These are phyloP conservation scores for Diplogelasinospora grovesii DNA, from an alignment of 495 filamentous ascomycete species.

Conservation along the genomic window DNA sequence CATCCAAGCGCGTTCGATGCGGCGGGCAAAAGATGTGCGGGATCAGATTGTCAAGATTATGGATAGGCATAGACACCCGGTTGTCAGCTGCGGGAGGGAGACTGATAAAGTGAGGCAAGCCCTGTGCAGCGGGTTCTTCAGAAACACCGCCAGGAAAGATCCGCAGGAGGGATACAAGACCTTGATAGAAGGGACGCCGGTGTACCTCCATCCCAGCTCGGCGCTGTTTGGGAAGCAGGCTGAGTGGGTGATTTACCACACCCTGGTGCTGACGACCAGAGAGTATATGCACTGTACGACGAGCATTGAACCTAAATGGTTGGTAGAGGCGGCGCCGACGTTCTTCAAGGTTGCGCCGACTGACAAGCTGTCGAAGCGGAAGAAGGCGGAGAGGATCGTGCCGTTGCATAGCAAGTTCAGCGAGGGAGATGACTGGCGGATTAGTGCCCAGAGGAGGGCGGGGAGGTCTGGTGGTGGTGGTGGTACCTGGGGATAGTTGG, in stretches of 20 bases:
- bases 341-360: conserved; percentile 98
- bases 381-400: conserved; percentile 90
- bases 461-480: conserved; percentile 87
- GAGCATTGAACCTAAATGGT: conserved; percentile 84
- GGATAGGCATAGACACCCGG: conserved; percentile 72
- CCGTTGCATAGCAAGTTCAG: conserved; percentile 87
- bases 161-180: conserved; percentile 97
- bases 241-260: conserved; percentile 92
- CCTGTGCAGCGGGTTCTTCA: conserved; percentile 89
- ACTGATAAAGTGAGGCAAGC: conserved; percentile 86
- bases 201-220: conserved; percentile 85
- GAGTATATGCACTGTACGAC: conserved; percentile 97
- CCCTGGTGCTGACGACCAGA: conserved; percentile 82
- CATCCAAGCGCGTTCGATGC: conserved; percentile 84
- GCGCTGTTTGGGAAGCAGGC: conserved; percentile 92
- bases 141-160: conserved; percentile 90
- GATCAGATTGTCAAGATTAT: conserved; percentile 90
- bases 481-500: conserved; percentile 75
- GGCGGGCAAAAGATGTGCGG: conserved; percentile 83
- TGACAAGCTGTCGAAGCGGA: conserved; percentile 80
- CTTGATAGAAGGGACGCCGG: conserved; percentile 86
- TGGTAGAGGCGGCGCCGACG: conserved; percentile 87
- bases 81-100: conserved; percentile 78
- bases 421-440: conserved; percentile 84
- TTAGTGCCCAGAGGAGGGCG: conserved; percentile 80